Evolutionary conservation across 1,139 yeast species (phyloP).

Genomic region (Saccharomyces hybrid): DNA sequence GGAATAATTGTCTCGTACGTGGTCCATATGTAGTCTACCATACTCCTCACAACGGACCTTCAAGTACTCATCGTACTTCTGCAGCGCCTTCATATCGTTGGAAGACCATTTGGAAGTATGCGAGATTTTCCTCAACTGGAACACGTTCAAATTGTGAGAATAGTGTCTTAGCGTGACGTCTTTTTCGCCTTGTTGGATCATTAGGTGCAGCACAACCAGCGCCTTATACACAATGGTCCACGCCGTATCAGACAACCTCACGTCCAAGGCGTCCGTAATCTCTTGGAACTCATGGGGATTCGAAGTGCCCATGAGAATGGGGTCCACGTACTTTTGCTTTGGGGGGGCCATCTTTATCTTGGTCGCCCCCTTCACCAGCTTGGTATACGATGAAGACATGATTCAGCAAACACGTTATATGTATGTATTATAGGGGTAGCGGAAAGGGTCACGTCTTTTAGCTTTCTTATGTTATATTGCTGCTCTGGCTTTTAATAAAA

Average conservation of each 20-base stretch:
- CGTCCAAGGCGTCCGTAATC: conserved; percentile 56
- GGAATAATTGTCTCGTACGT: conserved; percentile 56
- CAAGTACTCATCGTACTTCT: conserved; percentile 67
- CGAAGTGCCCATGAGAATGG: conserved; percentile 73
- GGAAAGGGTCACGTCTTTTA: background rate
- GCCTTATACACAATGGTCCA: conserved; percentile 90
- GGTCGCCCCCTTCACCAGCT: conserved; percentile 66
- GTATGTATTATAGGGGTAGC: background rate
- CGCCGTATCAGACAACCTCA: conserved; percentile 63
- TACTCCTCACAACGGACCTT: conserved; percentile 62
- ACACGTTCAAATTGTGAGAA: conserved; percentile 49
- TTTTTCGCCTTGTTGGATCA: conserved; percentile 59
- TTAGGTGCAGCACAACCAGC: conserved; percentile 74
- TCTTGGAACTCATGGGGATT: conserved; percentile 53
- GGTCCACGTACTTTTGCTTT: conserved; percentile 89
- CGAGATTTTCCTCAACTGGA: conserved; percentile 33
- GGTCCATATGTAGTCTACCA: conserved; percentile 58
- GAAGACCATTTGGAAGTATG: conserved; percentile 33
- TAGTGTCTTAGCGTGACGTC: conserved; percentile 64
- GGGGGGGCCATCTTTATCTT: conserved; percentile 88
- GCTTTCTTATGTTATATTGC: background rate
- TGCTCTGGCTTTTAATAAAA: background rate
- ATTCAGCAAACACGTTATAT: background rate
- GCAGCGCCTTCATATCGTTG: conserved; percentile 55
- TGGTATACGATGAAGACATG: conserved; percentile 21